phyloP scores from a whole-genome alignment of 345 rosid genomes.

The Hibiscus tridactylites region DNA sequence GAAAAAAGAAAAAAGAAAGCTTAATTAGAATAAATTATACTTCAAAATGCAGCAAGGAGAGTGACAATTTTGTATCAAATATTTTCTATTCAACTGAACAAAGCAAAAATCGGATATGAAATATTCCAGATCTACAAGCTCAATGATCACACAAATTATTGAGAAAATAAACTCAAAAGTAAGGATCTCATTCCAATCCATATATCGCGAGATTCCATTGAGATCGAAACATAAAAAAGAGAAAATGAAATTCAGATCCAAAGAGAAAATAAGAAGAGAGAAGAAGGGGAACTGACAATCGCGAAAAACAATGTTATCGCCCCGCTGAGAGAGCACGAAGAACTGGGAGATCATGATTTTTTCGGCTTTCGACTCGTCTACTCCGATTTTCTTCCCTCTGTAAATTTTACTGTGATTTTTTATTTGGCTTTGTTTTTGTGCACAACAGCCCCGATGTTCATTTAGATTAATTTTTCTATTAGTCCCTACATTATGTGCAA shows the following conservation, averaged over 20 bases:
- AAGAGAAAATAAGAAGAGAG: background rate
- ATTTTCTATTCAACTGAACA: background rate
- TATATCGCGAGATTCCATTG: background rate
- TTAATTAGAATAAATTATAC: background rate
- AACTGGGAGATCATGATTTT: conserved; percentile 83
- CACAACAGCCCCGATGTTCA: background rate
- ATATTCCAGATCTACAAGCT: conserved; percentile 4
- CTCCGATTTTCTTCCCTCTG: background rate
- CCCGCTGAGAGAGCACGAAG: conserved; percentile 94
- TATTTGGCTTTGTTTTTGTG: background rate
- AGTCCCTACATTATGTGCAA: too few species aligned
- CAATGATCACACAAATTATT: background rate
- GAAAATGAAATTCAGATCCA: conserved; percentile 8
- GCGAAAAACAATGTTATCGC: conserved; percentile 95
- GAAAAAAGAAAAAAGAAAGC: background rate
- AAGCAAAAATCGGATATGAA: background rate
- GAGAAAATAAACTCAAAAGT: background rate
- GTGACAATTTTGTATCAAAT: background rate
- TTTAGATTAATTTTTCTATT: too few species aligned
- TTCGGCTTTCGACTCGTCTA: conserved; percentile 1
- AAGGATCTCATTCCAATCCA: background rate
- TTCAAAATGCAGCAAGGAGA: background rate
- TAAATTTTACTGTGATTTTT: background rate
- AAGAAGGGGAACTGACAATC: conserved; percentile 50
- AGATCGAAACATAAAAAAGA: background rate